Percentiles rank a stretch among this genome's conserved stretches.
Conservation (phyloP, 169 alveolate species). For the Babesia ovis region DNA sequence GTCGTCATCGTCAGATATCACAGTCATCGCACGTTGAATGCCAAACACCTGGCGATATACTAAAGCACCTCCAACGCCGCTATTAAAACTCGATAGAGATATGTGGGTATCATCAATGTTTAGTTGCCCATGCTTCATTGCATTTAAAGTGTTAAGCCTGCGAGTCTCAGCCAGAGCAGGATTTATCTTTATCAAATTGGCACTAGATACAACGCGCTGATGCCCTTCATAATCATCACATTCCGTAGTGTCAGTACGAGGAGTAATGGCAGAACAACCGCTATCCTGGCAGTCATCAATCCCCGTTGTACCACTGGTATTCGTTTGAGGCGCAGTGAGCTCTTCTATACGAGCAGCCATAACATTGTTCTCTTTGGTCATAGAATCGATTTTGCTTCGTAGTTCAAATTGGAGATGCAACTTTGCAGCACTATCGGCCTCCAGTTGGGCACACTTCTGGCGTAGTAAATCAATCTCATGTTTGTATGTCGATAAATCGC, state of each 20-base stretch:
- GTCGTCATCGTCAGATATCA: background rate
- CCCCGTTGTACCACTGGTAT: slow-evolving; percentile 1
- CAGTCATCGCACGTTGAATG: background rate
- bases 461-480: slow-evolving; percentile 10
- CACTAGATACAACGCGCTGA: background rate
- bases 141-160: slow-evolving; percentile 51
- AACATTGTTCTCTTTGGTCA: slow-evolving; percentile 22
- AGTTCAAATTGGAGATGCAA: slow-evolving; percentile 6
- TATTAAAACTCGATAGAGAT: slow-evolving; percentile 5
- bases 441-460: slow-evolving; percentile 2
- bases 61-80: background rate
- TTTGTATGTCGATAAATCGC: background rate
- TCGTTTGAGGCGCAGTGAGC: slow-evolving; percentile 4
- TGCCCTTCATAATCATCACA: slow-evolving; percentile 5
- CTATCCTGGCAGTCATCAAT: background rate
- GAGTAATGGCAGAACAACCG: background rate
- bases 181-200: slow-evolving; percentile 23
- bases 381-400: slow-evolving; percentile 1
- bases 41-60: slow-evolving; percentile 4
- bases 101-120: background rate
- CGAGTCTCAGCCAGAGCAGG: slow-evolving; percentile 62
- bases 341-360: slow-evolving; percentile 32
- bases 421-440: background rate
- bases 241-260: slow-evolving; percentile 38
- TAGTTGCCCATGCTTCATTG: slow-evolving; percentile 44